A percentile compares a stretch with the other conserved stretches of the same genome.
phyloP scores from a whole-genome alignment of 345 rosid genomes.

The Turnera subulata region DNA sequence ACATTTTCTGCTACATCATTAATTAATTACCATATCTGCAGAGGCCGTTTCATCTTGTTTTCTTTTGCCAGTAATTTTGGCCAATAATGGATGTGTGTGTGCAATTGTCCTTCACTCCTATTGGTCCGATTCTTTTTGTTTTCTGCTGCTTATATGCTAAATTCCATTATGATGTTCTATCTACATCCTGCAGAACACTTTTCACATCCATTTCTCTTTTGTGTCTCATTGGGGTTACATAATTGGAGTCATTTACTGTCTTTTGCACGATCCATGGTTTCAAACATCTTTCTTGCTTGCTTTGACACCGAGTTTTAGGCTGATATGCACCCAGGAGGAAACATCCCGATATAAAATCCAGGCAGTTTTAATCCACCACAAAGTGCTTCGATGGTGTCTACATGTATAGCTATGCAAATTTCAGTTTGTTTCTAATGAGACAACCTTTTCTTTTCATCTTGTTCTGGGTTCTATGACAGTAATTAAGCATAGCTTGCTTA shows the following conservation, averaged over 20 bases:
- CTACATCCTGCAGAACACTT: no score
- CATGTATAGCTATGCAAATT: not conserved
- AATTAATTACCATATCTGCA: not conserved
- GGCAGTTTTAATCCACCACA: constrained; percentile 9
- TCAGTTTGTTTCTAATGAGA: no score
- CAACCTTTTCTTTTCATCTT: no score
- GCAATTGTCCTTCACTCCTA: no score
- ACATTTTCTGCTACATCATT: no score
- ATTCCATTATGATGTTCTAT: no score
- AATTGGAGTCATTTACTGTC: not conserved
- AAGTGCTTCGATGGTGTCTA: no score
- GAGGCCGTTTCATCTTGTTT: not conserved
- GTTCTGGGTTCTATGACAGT: no score
- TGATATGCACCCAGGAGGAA: not conserved
- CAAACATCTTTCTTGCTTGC: constrained; percentile 66
- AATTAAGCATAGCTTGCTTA: no score
- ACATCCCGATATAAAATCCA: not conserved
- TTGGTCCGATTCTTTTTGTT: no score
- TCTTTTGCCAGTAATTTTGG: not conserved
- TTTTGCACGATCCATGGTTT: constrained; percentile 88
- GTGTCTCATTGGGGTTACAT: not conserved
- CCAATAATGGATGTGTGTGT: no score
- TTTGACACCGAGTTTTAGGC: constrained; percentile 88
- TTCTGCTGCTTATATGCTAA: not conserved
- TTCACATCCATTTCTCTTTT: not conserved